phyloP scores from a whole-genome alignment of 2,329 filamentous ascomycete genomes.

The Aspergillus sp. region DNA sequence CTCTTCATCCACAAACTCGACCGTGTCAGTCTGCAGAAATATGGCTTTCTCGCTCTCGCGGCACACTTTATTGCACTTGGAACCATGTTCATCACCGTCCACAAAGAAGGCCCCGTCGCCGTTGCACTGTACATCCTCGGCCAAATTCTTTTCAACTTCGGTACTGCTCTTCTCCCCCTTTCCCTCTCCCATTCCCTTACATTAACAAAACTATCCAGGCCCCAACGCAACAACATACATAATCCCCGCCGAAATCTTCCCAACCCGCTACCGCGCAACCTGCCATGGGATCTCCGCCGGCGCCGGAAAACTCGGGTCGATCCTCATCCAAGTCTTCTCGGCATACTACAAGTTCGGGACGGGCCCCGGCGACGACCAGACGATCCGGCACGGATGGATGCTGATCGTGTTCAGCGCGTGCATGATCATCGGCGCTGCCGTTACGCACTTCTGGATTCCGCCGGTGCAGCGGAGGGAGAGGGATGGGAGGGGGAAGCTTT shows the following conservation, averaged over 20 bases:
- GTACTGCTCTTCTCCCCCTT: constrained; percentile 29
- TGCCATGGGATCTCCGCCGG: constrained; percentile 61
- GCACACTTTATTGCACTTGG: constrained; percentile 50
- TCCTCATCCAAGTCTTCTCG: constrained; percentile 47
- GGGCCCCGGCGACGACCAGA: constrained; percentile 35
- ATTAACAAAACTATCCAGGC: constrained; percentile 25
- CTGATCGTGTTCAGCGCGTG: constrained; percentile 47
- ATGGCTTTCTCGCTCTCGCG: constrained; percentile 49
- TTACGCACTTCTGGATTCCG: constrained; percentile 49
- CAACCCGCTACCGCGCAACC: constrained; percentile 58
- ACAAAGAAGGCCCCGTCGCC: constrained; percentile 40
- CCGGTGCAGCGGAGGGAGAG: constrained; percentile 37
- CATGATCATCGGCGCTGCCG: constrained; percentile 46
- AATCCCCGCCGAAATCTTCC: constrained; percentile 62
- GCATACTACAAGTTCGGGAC: constrained; percentile 46
- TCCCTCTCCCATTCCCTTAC: neutral
- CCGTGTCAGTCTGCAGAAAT: constrained; percentile 50
- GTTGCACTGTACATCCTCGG: constrained; percentile 51
- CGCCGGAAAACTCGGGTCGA: constrained; percentile 57
- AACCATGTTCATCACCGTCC: constrained; percentile 46
- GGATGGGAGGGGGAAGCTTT: constrained; percentile 33
- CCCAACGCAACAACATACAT: constrained; percentile 50
- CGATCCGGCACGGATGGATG: constrained; percentile 45
- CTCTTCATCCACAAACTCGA: constrained; percentile 45
- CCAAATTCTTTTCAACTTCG: constrained; percentile 55